phyloP scores from a whole-genome alignment of 805 yeast genomes.

The Cyberlindnera subsufficiens region DNA sequence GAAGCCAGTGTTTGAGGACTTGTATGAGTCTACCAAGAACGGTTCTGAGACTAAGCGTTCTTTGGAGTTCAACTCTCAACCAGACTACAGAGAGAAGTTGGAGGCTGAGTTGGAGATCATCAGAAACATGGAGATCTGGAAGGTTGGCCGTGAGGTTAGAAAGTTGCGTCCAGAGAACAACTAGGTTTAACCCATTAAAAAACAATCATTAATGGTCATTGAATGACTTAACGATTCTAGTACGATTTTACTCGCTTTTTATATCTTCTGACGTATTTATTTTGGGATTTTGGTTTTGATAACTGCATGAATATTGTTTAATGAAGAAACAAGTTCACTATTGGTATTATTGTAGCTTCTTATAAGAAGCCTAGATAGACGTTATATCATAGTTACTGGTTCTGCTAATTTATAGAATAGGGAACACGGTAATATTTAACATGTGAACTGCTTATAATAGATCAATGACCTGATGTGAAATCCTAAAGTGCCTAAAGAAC shows the following conservation, averaged over 20 bases:
- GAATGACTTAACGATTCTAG: constrained; percentile 21
- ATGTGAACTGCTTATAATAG: too few species aligned
- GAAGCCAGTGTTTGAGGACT: constrained; percentile 96
- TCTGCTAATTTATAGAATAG: too few species aligned
- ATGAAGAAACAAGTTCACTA: constrained; percentile 34
- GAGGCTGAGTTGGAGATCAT: constrained; percentile 89
- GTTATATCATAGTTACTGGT: too few species aligned
- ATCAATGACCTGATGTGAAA: too few species aligned
- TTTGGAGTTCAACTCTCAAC: constrained; percentile 95
- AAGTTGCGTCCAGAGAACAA: constrained; percentile 99
- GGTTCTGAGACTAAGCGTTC: constrained; percentile 98
- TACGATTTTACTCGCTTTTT: constrained; percentile 7
- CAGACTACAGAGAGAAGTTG: constrained; percentile 95
- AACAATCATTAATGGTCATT: constrained; percentile 23
- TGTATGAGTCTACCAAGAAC: constrained; percentile 90
- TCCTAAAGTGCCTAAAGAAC: too few species aligned
- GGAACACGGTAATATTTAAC: too few species aligned
- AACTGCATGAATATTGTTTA: constrained; percentile 33
- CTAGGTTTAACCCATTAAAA: constrained; percentile 33
- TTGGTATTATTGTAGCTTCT: not conserved
- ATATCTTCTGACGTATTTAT: constrained; percentile 17
- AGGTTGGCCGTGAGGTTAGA: constrained; percentile 99
- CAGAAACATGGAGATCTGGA: constrained; percentile 99
- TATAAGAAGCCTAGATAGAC: too few species aligned
- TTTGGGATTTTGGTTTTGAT: constrained; percentile 13